Evolutionary conservation across 2,329 filamentous ascomycete species (phyloP), one percentile per base, ranked within the genome.

Genomic region (Cercospora sp.): DNA sequence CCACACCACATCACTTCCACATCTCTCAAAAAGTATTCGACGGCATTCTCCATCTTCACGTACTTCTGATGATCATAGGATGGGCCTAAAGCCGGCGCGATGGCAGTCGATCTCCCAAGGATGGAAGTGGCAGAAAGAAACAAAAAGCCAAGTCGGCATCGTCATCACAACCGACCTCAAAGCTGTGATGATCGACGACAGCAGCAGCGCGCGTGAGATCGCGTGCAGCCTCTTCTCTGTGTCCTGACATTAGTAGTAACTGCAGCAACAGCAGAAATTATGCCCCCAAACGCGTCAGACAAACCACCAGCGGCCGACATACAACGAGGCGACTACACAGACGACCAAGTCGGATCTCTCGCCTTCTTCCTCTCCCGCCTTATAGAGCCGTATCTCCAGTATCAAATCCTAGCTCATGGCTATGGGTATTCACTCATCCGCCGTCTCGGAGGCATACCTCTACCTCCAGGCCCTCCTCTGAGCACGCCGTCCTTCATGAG

Each of bases 381-480:
- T 18, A 75, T 83, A 28, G 83, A 85, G 68, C 79, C 82, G 1
- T 76, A 82, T 65, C 72, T 86, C 4, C 84, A 86, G 75, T 85
- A 85, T 75, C 78, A 76, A 40, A 82, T 86, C 69, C 80, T 86
- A n/a, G 77, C 80, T 2, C 76, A 82, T 61, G 80, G 79, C 66
- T 69, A 78, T 30, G 82, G 81, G 30, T 75, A 76, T 24, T 69
- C 73, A 2, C 74, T 87, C 49, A 81, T 89, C 69, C 74, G 82
- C 63, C 77, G 74, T 3, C 72, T 86, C 8, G 84, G 85, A 60
- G 73, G 86, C 49, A 75, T 76, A 10, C 77, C 80, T 7, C 76
- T 86, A 5, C 78, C 80, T 26, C 72, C 79, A n/a, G 79, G 83
- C 16, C 76, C 81, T 16, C 77, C 81, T 7, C 70, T 80, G n/a